phyloP scores from a whole-genome alignment of 805 yeast species.

The Spathaspora arborariae region DNA sequence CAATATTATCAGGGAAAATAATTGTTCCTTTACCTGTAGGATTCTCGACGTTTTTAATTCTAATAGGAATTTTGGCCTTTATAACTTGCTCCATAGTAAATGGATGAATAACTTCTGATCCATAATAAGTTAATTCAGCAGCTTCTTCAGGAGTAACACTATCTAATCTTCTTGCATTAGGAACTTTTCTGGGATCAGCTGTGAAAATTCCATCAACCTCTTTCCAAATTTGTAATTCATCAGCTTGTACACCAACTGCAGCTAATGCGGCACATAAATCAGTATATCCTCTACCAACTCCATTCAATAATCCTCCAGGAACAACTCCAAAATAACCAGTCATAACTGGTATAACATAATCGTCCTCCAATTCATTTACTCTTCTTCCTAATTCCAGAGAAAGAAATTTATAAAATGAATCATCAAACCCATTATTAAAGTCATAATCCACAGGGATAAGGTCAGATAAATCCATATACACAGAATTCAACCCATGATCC shows the following conservation, averaged over 20 bases:
- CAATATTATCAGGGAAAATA: conserved; percentile 87
- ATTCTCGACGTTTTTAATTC: conserved; percentile 93
- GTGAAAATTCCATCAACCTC: conserved; percentile 99
- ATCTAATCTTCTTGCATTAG: conserved; percentile 76
- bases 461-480: conserved; percentile 73
- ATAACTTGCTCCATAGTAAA: conserved; percentile 99
- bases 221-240: conserved; percentile 96
- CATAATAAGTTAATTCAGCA: conserved; percentile 95
- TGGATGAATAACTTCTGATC: conserved; percentile 97
- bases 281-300: conserved; percentile 97
- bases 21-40: conserved; percentile 92
- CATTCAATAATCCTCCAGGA: conserved; percentile 91
- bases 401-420: conserved; percentile 55
- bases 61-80: conserved; percentile 90
- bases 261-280: conserved; percentile 96
- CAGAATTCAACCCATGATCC: conserved; percentile 75
- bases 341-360: conserved; percentile 70
- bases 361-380: conserved; percentile 37
- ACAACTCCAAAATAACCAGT: conserved; percentile 95
- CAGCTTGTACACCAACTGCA: conserved; percentile 90
- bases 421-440: conserved; percentile 59
- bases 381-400: conserved; percentile 49
- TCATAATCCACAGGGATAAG: conserved; percentile 64
- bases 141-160: conserved; percentile 98
- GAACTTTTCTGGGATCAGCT: conserved; percentile 96